These are phyloP conservation scores for Populus hybrid DNA, from an alignment of 441 rosid genomes.

Conservation along the genomic window DNA sequence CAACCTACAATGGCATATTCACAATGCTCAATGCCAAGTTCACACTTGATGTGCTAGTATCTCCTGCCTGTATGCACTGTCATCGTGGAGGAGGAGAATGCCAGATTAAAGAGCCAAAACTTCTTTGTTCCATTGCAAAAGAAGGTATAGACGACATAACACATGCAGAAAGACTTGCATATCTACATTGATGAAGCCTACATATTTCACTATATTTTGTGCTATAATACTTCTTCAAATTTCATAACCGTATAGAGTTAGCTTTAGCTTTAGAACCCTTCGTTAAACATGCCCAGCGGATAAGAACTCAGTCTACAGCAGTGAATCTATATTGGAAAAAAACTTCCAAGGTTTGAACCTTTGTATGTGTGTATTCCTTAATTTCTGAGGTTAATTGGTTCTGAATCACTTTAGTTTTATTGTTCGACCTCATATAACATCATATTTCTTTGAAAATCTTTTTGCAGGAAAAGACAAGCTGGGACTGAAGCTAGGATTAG, in stretches of 20 bases:
- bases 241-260: too few species aligned
- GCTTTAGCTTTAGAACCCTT: not conserved
- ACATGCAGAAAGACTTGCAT: not conserved
- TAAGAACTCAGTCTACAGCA: not conserved
- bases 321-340: not conserved
- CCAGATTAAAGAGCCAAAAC: not conserved
- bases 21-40: conserved; percentile 19
- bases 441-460: conserved; percentile 5
- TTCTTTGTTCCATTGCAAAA: conserved; percentile 4
- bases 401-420: not conserved
- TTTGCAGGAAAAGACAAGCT: conserved; percentile 9
- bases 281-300: not conserved
- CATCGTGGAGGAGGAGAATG: conserved; percentile 14
- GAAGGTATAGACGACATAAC: not conserved
- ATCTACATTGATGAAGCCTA: too few species aligned
- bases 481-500: conserved; percentile 34
- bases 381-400: not conserved
- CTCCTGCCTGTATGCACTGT: conserved; percentile 6
- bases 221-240: too few species aligned
- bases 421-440: not conserved
- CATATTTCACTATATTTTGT: too few species aligned
- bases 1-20: not conserved
- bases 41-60: conserved; percentile 10
- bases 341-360: not conserved
- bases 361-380: not conserved